phyloP scores from a whole-genome alignment of 2,329 filamentous ascomycete genomes.

The Trichoderma hamatum region DNA sequence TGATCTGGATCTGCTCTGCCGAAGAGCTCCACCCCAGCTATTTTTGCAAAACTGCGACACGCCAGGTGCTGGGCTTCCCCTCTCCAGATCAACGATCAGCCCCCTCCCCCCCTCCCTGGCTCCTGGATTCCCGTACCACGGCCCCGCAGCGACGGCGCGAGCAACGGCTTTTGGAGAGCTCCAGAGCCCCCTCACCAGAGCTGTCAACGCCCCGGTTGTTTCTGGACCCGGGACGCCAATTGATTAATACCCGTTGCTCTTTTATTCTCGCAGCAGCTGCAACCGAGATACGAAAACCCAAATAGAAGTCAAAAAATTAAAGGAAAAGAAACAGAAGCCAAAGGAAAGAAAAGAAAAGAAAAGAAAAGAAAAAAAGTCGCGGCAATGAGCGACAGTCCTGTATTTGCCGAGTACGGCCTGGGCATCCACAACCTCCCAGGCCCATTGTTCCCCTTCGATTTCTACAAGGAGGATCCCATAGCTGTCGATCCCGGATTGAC shows the following conservation, averaged over 20 bases:
- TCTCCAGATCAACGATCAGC: slow-evolving; percentile 1
- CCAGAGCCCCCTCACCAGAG: slow-evolving; percentile 6
- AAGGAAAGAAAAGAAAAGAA: neutral
- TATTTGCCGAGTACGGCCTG: slow-evolving; percentile 19
- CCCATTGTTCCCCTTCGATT: slow-evolving; percentile 14
- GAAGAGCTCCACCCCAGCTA: slow-evolving; percentile 17
- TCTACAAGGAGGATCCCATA: slow-evolving; percentile 2
- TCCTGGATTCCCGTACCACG: slow-evolving; percentile 11
- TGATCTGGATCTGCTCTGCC: neutral
- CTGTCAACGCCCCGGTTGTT: neutral
- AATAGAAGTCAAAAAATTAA: neutral
- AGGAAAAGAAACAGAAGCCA: neutral
- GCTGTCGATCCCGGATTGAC: slow-evolving; percentile 24
- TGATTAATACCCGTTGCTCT: neutral
- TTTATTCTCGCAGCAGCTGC: neutral
- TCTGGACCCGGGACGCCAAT: neutral
- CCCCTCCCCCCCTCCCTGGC: neutral
- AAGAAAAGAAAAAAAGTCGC: neutral
- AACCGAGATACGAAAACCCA: neutral
- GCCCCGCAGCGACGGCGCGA: slow-evolving; percentile 20
- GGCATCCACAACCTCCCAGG: slow-evolving; percentile 22
- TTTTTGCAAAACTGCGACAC: neutral
- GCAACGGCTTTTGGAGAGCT: slow-evolving; percentile 16
- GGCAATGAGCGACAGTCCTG: slow-evolving; percentile 19
- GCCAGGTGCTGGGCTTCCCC: slow-evolving; percentile 13